Conservation (phyloP, 2,329 filamentous ascomycete species). For the Fusarium globosum region DNA sequence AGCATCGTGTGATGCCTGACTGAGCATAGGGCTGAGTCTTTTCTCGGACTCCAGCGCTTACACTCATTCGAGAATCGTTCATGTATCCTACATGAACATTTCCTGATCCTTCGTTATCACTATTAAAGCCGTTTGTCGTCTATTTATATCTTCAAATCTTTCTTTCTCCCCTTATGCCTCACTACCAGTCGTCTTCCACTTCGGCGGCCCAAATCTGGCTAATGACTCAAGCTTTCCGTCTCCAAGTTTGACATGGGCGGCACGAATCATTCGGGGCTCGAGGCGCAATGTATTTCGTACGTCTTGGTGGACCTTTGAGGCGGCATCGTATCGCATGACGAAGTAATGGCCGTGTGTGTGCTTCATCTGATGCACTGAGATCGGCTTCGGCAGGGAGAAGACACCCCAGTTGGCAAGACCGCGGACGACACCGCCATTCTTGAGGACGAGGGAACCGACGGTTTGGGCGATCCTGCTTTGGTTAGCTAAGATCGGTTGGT, state of each 20-base stretch:
- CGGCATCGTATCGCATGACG: conserved; percentile 94
- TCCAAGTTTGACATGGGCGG: conserved; percentile 88
- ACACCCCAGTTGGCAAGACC: conserved; percentile 96
- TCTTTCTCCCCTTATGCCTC: conserved; percentile 42
- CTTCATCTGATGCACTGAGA: conserved; percentile 82
- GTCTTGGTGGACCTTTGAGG: conserved; percentile 76
- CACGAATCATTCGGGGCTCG: conserved; percentile 91
- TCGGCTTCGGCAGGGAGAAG: conserved; percentile 84
- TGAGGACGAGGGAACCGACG: conserved; percentile 84
- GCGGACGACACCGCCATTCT: conserved; percentile 87
- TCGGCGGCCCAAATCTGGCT: conserved; percentile 60
- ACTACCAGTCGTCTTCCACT: conserved; percentile 57
- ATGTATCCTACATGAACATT: conserved; percentile 33
- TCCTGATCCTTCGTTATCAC: background rate
- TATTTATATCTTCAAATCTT: background rate
- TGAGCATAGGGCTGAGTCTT: conserved; percentile 11
- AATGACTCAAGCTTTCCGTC: conserved; percentile 66
- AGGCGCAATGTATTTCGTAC: conserved; percentile 81
- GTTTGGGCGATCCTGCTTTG: conserved; percentile 82
- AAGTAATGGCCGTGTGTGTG: conserved; percentile 95
- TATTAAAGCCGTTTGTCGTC: conserved; percentile 1
- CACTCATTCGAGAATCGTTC: background rate
- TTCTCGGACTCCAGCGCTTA: conserved; percentile 1
- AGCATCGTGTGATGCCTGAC: conserved; percentile 40
- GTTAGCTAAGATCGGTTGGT: conserved; percentile 21